These are phyloP conservation scores for Torulaspora maleeae DNA, from an alignment of 805 yeast genomes.

Conservation along the genomic window DNA sequence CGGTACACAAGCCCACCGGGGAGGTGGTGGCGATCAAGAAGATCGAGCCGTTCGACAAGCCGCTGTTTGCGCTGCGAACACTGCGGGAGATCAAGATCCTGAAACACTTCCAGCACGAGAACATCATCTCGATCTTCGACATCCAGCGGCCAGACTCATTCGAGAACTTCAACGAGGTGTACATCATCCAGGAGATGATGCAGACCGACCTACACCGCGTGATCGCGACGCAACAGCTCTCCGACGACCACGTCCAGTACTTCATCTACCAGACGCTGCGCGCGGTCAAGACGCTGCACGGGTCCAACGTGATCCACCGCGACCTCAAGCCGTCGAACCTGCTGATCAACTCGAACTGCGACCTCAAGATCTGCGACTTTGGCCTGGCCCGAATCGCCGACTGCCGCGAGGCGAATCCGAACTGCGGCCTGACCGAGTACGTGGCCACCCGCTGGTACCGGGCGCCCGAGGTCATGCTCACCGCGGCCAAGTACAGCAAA, in stretches of 20 bases:
- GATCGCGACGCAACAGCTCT: constrained; percentile 71
- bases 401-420: constrained; percentile 29
- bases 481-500: constrained; percentile 86
- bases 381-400: constrained; percentile 64
- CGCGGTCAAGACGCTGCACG: constrained; percentile 85
- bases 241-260: constrained; percentile 92
- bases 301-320: constrained; percentile 90
- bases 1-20: constrained; percentile 77
- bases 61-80: constrained; percentile 85
- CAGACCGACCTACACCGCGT: constrained; percentile 83
- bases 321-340: constrained; percentile 89
- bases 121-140: constrained; percentile 83
- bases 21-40: constrained; percentile 94
- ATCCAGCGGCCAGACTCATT: constrained; percentile 77
- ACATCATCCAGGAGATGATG: constrained; percentile 82
- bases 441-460: constrained; percentile 98
- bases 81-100: constrained; percentile 82
- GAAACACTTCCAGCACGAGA: constrained; percentile 89
- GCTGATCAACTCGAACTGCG: constrained; percentile 86
- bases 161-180: constrained; percentile 79
- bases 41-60: constrained; percentile 85
- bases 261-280: constrained; percentile 87
- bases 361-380: constrained; percentile 88
- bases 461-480: constrained; percentile 96
- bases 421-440: constrained; percentile 75